Evolutionary conservation across 2,329 filamentous ascomycete genomes (phyloP), one percentile per base, ranked within the genome.

Genomic region (Colletotrichum trifolii): DNA sequence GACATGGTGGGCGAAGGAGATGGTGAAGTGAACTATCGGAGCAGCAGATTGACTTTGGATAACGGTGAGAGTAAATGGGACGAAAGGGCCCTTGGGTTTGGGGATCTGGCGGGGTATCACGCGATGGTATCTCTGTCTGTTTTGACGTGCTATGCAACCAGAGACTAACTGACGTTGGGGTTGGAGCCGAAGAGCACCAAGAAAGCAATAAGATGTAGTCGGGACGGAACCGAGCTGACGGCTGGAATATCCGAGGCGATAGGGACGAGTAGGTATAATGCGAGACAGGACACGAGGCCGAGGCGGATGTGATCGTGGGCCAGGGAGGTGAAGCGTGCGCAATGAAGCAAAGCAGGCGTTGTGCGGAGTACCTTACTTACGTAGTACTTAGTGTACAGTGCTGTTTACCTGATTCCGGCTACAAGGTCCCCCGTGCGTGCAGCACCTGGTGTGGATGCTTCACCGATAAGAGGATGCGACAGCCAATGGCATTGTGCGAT

Each of bases 1-100:
- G 73, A 54, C 75, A 78, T 78, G 67, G 39, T 17, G 46, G 46
- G 55, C 69, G 58, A 36, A 36, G 36, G 45, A 25, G 39, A 55
- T 35, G 38, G n/a, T 9, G 60, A 35, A 35, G 25, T 25, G 17
- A 49, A 35, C 9, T 8, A 35, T n/a, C 8, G 45, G 38, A 53
- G 57, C 40, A 47, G 47, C 47, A 39, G 62, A 65, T 65, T 65
- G 62, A 65, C 62, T 65, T 65, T 65, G 52, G 40, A 53, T 52
- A 46, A 47, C 33, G 62, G 15, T n/a, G 52, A 25, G 25, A 25
- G 25, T 25, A 25, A 52, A 52, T 65, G 47, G 62, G 62, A 65
- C 36, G 62, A 62, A 62, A 34, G 52, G 4, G 45, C 39, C 45
- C 47, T 39, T n/a, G 12, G 48, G 17, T 48, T 34, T 40, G 43